Evolutionary conservation across 2,329 filamentous ascomycete species (phyloP).

Genomic region (Aspergillus sojae): DNA sequence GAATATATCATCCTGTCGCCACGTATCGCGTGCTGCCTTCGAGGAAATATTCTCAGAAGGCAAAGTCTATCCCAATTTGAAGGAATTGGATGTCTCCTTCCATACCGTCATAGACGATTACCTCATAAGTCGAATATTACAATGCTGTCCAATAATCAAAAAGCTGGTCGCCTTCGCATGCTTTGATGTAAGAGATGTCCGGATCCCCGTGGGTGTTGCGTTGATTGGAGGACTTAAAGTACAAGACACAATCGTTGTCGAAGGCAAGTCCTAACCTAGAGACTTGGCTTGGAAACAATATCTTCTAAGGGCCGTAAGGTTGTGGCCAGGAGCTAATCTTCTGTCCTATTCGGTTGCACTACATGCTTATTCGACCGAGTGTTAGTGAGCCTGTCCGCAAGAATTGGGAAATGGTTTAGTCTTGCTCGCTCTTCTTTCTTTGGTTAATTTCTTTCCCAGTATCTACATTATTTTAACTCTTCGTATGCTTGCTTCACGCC

Average conservation of each 20-base stretch:
- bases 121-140: conserved; percentile 47
- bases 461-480: neutral
- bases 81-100: conserved; percentile 77
- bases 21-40: conserved; percentile 74
- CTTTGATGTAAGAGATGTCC: conserved; percentile 60
- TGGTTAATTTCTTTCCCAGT: neutral
- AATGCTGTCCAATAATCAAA: conserved; percentile 49
- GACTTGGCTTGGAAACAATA: neutral
- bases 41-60: conserved; percentile 69
- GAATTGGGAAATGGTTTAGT: neutral
- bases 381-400: neutral
- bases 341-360: neutral
- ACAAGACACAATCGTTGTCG: conserved; percentile 55
- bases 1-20: conserved; percentile 81
- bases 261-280: conserved; percentile 21
- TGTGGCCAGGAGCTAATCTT: neutral
- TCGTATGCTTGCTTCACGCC: neutral
- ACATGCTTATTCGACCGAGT: neutral
- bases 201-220: conserved; percentile 60
- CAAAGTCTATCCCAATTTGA: conserved; percentile 67
- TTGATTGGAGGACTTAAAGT: conserved; percentile 63
- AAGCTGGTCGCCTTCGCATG: conserved; percentile 66
- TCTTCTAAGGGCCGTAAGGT: neutral
- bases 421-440: neutral
- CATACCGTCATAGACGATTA: conserved; percentile 48